phyloP scores from a whole-genome alignment of 2,329 filamentous ascomycete species.

The Sarocladiaceae sp. region DNA sequence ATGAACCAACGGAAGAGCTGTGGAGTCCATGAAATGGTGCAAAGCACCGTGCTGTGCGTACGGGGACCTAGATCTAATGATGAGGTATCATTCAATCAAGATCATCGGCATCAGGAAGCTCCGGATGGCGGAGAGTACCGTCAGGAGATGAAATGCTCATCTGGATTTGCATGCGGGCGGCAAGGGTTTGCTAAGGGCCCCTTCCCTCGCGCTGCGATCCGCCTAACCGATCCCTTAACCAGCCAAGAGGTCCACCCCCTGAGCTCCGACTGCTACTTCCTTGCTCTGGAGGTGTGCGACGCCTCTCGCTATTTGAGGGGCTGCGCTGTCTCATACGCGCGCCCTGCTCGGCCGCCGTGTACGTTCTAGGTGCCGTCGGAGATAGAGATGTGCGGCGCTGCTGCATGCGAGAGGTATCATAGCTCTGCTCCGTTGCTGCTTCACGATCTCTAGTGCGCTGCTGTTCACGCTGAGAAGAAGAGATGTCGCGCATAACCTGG shows the following conservation, averaged over 20 bases:
- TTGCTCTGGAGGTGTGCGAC: constrained; percentile 19
- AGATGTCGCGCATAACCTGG: constrained; percentile 25
- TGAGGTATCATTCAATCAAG: no score
- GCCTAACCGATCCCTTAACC: constrained; percentile 39
- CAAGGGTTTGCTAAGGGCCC: constrained; percentile 19
- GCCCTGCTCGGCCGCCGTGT: constrained; percentile 23
- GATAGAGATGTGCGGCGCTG: constrained; percentile 35
- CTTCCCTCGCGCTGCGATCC: constrained; percentile 24
- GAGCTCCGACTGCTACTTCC: constrained; percentile 23
- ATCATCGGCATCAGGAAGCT: background rate
- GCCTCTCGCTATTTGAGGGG: constrained; percentile 27
- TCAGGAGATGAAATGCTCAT: no score
- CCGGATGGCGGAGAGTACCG: background rate
- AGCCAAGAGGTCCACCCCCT: constrained; percentile 34
- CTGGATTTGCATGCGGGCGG: background rate
- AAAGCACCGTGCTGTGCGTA: no score
- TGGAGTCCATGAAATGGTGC: no score
- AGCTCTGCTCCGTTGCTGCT: constrained; percentile 21
- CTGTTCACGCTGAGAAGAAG: constrained; percentile 22
- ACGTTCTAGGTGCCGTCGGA: constrained; percentile 29
- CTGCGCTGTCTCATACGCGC: constrained; percentile 33
- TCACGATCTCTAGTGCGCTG: constrained; percentile 17
- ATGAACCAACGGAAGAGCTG: background rate
- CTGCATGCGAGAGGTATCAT: constrained; percentile 26
- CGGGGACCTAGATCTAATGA: no score